phyloP scores from a whole-genome alignment of 2,329 filamentous ascomycete genomes.

The Fusarium sulawesiense region DNA sequence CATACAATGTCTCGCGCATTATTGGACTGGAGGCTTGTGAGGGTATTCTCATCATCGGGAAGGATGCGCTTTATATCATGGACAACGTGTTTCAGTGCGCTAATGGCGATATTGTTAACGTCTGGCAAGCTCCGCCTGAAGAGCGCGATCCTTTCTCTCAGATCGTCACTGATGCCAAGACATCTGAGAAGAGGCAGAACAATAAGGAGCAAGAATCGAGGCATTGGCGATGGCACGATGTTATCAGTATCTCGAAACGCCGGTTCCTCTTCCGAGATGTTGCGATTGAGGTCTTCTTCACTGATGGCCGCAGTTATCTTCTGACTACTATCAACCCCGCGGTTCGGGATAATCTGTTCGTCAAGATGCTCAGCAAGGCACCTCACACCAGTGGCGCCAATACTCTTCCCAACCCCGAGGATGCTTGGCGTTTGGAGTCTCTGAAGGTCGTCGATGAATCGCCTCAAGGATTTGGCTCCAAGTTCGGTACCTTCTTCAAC shows the following conservation, averaged over 20 bases:
- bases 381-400: conserved; percentile 80
- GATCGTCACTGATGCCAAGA: conserved; percentile 80
- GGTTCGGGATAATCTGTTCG: conserved; percentile 82
- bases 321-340: conserved; percentile 82
- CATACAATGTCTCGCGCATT: conserved; percentile 95
- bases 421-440: conserved; percentile 91
- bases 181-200: conserved; percentile 69
- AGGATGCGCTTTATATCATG: conserved; percentile 91
- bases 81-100: conserved; percentile 96
- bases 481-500: conserved; percentile 93
- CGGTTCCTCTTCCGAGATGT: conserved; percentile 96
- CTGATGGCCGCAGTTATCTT: conserved; percentile 94
- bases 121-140: conserved; percentile 90
- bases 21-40: conserved; percentile 94
- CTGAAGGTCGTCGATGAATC: conserved; percentile 74
- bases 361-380: conserved; percentile 80
- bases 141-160: conserved; percentile 96
- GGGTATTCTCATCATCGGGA: conserved; percentile 91
- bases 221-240: conserved; percentile 93
- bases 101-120: conserved; percentile 96
- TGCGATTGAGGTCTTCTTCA: conserved; percentile 96
- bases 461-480: conserved; percentile 78
- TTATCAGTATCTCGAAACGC: conserved; percentile 95
- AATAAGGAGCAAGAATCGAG: conserved; percentile 80
- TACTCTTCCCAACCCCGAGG: conserved; percentile 80